Conservation (phyloP, 768 basidiomycete genomes). For the Xerocomellus chrysenteron region DNA sequence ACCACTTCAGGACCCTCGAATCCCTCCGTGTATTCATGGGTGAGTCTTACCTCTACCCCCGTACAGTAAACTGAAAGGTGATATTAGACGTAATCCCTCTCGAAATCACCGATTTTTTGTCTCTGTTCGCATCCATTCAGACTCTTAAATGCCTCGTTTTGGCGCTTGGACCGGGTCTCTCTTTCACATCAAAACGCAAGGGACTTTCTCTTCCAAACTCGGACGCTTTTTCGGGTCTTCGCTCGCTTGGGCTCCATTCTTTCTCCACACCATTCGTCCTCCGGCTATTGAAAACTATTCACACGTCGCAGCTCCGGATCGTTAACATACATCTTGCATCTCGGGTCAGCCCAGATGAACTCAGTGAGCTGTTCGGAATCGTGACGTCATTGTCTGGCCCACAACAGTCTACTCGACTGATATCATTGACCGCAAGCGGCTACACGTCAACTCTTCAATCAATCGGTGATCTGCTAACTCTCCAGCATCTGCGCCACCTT, state of each 20-base stretch:
- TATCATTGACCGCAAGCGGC: constrained; percentile 11
- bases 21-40: constrained; percentile 18
- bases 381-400: constrained; percentile 6
- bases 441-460: constrained; percentile 14
- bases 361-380: constrained; percentile 4
- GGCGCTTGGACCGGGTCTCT: constrained; percentile 11
- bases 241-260: constrained; percentile 13
- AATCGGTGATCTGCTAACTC: constrained; percentile 3
- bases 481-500: constrained; percentile 13
- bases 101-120: constrained; percentile 17
- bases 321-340: constrained; percentile 17
- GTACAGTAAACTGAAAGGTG: not conserved
- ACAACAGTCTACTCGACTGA: constrained; percentile 3
- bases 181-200: constrained; percentile 11
- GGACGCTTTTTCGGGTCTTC: constrained; percentile 5
- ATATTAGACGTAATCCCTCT: constrained; percentile 10
- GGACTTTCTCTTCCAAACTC: not conserved
- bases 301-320: constrained; percentile 9
- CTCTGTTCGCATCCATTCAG: constrained; percentile 10
- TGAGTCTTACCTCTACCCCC: not conserved
- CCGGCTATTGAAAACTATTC: constrained; percentile 8
- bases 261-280: constrained; percentile 10
- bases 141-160: constrained; percentile 20
- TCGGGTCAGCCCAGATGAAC: constrained; percentile 5
- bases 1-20: constrained; percentile 12